phyloP scores from a whole-genome alignment of 345 rosid genomes.

The Odontarrhena argentea region DNA sequence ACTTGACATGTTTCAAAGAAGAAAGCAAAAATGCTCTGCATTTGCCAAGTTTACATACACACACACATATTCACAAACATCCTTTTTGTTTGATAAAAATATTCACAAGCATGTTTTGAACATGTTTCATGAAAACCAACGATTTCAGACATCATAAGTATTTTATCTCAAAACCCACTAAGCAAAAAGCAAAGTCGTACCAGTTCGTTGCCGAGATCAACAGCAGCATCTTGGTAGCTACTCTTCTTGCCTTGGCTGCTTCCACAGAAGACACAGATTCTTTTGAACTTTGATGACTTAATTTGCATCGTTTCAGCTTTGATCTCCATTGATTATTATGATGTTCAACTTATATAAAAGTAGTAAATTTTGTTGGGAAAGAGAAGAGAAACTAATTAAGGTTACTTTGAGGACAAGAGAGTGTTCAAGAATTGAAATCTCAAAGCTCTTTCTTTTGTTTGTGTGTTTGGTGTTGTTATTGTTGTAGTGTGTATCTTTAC shows the following conservation, averaged over 20 bases:
- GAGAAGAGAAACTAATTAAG: constrained; percentile 30
- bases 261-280: constrained; percentile 88
- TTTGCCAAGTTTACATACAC: constrained; percentile 1
- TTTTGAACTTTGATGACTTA: constrained; percentile 56
- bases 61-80: constrained; percentile 16
- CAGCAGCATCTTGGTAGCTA: constrained; percentile 89
- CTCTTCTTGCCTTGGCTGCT: constrained; percentile 85
- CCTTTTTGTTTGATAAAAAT: too few relatives aligned
- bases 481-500: constrained; percentile 23
- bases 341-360: neutral
- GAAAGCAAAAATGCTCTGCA: constrained; percentile 23
- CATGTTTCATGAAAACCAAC: neutral
- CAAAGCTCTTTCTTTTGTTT: neutral
- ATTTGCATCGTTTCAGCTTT: constrained; percentile 44
- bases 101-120: neutral
- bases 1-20: constrained; percentile 23
- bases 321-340: constrained; percentile 50
- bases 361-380: constrained; percentile 7
- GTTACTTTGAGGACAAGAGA: constrained; percentile 33
- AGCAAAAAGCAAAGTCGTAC: constrained; percentile 38
- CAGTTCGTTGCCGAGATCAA: constrained; percentile 82
- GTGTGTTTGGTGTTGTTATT: neutral
- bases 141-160: neutral
- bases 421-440: constrained; percentile 24
- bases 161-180: constrained; percentile 6